Conservation (phyloP, 495 filamentous ascomycete genomes). For the Cairneyella variabilis region DNA sequence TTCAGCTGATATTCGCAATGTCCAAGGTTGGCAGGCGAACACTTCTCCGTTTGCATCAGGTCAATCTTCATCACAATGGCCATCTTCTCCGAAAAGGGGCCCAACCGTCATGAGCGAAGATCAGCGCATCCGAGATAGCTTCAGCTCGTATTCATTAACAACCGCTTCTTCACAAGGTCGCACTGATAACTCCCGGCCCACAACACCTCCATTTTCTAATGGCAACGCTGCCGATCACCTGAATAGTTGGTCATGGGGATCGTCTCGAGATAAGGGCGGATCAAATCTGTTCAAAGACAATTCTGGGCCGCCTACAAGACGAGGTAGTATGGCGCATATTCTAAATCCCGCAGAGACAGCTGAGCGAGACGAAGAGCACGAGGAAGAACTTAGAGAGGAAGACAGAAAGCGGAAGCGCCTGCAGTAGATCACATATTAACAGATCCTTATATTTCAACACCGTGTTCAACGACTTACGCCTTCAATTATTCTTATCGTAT, state of each 20-base stretch:
- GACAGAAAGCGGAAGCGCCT: constrained; percentile 82
- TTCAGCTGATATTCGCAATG: constrained; percentile 84
- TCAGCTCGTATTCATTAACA: constrained; percentile 78
- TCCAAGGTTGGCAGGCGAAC: constrained; percentile 76
- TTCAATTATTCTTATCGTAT: not conserved
- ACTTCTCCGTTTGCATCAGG: constrained; percentile 72
- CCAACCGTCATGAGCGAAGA: constrained; percentile 55
- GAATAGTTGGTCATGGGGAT: constrained; percentile 52
- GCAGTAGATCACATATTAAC: constrained; percentile 32
- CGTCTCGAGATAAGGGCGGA: constrained; percentile 30
- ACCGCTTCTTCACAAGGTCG: constrained; percentile 48
- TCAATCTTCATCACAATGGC: constrained; percentile 75
- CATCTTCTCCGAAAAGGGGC: constrained; percentile 73
- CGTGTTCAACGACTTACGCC: not conserved
- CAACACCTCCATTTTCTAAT: constrained; percentile 57
- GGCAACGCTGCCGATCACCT: constrained; percentile 44
- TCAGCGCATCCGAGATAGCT: constrained; percentile 75
- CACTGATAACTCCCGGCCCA: constrained; percentile 60
- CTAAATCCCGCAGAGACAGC: constrained; percentile 83
- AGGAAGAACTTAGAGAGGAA: constrained; percentile 42
- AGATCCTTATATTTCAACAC: not conserved
- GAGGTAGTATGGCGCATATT: constrained; percentile 59
- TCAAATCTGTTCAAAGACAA: constrained; percentile 38
- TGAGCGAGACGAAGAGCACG: constrained; percentile 69
- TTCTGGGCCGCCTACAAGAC: constrained; percentile 51